These are phyloP conservation scores for Cystobasidiaceae sp. DNA, from an alignment of 1,284 basidiomycete genomes.

Conservation along the genomic window DNA sequence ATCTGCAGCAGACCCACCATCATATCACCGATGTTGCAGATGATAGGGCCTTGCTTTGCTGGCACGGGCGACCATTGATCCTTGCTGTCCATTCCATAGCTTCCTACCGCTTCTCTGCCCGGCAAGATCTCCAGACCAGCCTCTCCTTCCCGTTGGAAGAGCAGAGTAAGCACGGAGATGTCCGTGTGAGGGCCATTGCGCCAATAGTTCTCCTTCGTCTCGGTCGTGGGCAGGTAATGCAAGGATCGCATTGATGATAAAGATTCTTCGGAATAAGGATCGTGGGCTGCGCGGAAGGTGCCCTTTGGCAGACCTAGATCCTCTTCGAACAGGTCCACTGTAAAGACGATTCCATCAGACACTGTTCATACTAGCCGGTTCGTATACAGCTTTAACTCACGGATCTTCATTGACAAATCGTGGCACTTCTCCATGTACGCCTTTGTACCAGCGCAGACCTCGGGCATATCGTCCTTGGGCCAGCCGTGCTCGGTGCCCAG, in stretches of 20 bases:
- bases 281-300: conserved; percentile 33
- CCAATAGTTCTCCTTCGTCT: conserved; percentile 34
- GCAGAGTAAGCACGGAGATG: conserved; percentile 42
- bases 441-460: conserved; percentile 32
- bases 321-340: background rate
- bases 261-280: conserved; percentile 32
- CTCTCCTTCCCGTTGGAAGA: conserved; percentile 42
- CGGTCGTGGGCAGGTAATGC: conserved; percentile 42
- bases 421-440: background rate
- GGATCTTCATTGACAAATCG: background rate
- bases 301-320: conserved; percentile 32
- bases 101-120: conserved; percentile 38
- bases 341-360: background rate
- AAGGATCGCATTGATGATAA: conserved; percentile 41
- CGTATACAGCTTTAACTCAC: background rate
- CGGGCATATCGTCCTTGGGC: conserved; percentile 34
- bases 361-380: background rate
- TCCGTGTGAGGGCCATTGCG: conserved; percentile 42
- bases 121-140: conserved; percentile 43
- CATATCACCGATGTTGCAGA: conserved; percentile 42
- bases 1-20: background rate
- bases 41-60: conserved; percentile 38
- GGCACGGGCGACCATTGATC: conserved; percentile 31
- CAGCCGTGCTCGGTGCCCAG: conserved; percentile 35
- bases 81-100: conserved; percentile 30